Conservation (phyloP, 2,329 filamentous ascomycete species). For the Cercospora sp. region DNA sequence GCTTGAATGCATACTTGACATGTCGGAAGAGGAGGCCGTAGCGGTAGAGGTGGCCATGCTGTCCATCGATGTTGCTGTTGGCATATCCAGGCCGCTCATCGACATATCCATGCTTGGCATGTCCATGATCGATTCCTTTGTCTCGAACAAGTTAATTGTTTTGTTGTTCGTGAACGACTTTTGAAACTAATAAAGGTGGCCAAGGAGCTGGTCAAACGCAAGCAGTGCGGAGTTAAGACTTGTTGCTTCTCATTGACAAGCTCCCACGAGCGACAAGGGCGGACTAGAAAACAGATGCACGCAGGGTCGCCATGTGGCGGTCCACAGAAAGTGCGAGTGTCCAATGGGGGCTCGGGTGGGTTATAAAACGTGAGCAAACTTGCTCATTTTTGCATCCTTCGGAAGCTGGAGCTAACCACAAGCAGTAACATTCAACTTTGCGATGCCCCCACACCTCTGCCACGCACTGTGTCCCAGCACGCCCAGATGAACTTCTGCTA, state of each 20-base stretch:
- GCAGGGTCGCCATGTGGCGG: neutral
- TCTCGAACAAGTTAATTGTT: neutral
- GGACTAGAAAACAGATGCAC: neutral
- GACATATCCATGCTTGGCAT: constrained; percentile 9
- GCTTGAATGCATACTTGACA: constrained; percentile 23
- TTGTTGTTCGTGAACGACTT: neutral
- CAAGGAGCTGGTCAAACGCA: neutral
- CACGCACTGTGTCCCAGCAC: neutral
- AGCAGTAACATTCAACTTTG: constrained; percentile 4
- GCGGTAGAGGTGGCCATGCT: neutral
- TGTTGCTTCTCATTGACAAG: constrained; percentile 5
- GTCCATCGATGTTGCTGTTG: neutral
- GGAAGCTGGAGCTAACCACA: constrained; percentile 3
- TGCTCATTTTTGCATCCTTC: constrained; percentile 14
- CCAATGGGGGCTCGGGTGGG: neutral
- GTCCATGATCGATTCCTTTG: neutral
- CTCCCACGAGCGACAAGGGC: neutral
- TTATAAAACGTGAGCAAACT: constrained; percentile 13
- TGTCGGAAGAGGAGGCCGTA: constrained; percentile 12
- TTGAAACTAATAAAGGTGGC: neutral
- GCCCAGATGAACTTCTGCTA: neutral
- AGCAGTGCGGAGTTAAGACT: neutral
- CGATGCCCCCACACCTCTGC: neutral
- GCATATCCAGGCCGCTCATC: neutral
- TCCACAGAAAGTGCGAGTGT: neutral